Conservation (phyloP, 352 stramenopile genomes). For the Phytophthora vignae region DNA sequence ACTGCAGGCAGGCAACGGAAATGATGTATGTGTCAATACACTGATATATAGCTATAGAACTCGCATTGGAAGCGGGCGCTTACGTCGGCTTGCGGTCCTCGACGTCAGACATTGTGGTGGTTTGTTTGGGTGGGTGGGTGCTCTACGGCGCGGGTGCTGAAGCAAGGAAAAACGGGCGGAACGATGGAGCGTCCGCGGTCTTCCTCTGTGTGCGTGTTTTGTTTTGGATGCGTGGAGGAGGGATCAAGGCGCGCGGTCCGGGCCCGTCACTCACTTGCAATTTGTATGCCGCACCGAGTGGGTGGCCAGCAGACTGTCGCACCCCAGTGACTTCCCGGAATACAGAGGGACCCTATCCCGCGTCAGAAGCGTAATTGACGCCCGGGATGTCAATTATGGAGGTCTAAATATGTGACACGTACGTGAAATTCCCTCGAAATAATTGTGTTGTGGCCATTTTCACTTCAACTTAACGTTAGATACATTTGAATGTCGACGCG, state of each 20-base stretch:
- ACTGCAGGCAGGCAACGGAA: conserved; percentile 27
- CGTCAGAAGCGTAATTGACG: background rate
- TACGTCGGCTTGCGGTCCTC: conserved; percentile 81
- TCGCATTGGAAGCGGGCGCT: background rate
- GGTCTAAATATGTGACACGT: background rate
- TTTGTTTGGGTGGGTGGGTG: conserved; percentile 8
- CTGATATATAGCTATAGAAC: too few relatives aligned
- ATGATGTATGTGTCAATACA: background rate
- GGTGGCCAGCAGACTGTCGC: conserved; percentile 54
- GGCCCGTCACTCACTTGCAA: conserved; percentile 50
- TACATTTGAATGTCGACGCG: too few relatives aligned
- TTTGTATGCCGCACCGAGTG: conserved; percentile 77
- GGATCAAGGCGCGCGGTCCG: conserved; percentile 12
- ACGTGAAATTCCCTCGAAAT: background rate
- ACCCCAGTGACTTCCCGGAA: conserved; percentile 11
- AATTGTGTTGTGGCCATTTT: background rate
- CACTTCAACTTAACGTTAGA: too few relatives aligned
- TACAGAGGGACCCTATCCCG: background rate
- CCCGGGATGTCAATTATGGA: conserved; percentile 8
- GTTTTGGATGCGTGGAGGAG: conserved; percentile 45
- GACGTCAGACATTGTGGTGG: conserved; percentile 76
- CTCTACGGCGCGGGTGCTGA: conserved; percentile 37
- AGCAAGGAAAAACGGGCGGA: conserved; percentile 31
- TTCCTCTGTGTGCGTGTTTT: conserved; percentile 48
- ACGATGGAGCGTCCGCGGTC: conserved; percentile 38